phyloP scores from a whole-genome alignment of 192 early-diverging fungal genomes.

The Powellomyces hirtus region DNA sequence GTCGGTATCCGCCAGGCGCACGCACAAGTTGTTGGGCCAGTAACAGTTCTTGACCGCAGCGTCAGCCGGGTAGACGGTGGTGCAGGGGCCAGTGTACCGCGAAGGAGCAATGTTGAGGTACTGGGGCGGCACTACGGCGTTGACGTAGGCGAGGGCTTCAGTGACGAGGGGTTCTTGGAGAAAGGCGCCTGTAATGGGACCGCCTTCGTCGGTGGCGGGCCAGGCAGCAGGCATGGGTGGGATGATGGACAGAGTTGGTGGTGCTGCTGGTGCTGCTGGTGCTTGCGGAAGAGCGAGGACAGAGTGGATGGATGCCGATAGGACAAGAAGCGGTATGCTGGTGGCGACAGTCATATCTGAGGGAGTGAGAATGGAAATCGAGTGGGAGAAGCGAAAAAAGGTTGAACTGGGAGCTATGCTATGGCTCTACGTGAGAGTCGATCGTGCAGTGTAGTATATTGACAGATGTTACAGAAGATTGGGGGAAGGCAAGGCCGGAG shows the following conservation, averaged over 20 bases:
- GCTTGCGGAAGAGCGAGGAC: no score
- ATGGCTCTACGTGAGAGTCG: no score
- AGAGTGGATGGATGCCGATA: no score
- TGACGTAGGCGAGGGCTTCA: not conserved
- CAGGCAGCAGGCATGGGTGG: slow-evolving; percentile 20
- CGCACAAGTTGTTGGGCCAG: slow-evolving; percentile 27
- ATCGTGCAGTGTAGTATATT: no score
- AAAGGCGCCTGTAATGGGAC: not conserved
- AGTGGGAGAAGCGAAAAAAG: no score
- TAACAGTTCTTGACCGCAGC: slow-evolving; percentile 17
- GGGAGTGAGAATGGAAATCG: no score
- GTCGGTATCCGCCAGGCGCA: slow-evolving; percentile 9
- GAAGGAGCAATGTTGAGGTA: not conserved
- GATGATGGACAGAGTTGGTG: not conserved
- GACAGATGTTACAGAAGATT: no score
- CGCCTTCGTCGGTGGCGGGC: not conserved
- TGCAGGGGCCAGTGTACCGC: slow-evolving; percentile 12
- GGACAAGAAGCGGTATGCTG: no score
- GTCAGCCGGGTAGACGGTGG: not conserved
- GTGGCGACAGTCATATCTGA: no score
- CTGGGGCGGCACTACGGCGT: not conserved
- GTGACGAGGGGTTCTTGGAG: not conserved
- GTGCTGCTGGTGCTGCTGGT: not conserved
- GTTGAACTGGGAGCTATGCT: no score
- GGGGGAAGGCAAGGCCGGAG: no score